A percentile compares a stretch with the other conserved stretches of the same genome.
Conservation (phyloP, 768 basidiomycete species). For the Russula earlei region DNA sequence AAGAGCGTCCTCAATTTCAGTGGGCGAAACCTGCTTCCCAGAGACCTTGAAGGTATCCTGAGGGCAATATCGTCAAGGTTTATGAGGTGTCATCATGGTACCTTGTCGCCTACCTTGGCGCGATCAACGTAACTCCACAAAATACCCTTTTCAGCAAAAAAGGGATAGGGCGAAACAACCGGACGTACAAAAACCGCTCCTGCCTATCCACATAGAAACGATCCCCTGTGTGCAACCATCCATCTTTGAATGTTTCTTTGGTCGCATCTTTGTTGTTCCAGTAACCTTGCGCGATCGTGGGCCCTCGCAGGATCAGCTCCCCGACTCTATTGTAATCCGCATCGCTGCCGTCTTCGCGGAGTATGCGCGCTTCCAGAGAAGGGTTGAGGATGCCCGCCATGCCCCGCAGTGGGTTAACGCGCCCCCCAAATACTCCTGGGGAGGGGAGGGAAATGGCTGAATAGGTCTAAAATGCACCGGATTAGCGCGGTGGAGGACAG, state of each 20-base stretch:
- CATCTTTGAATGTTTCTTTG: conserved; percentile 51
- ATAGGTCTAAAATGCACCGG: conserved; percentile 12
- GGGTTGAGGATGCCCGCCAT: conserved; percentile 53
- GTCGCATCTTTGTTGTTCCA: conserved; percentile 64
- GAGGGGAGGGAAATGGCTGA: neutral
- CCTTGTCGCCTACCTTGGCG: conserved; percentile 42
- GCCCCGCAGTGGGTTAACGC: conserved; percentile 26
- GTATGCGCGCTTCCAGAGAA: conserved; percentile 53
- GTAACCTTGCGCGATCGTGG: conserved; percentile 56
- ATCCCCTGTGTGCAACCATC: conserved; percentile 75
- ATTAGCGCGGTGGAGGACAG: neutral
- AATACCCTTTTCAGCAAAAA: neutral
- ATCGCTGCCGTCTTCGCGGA: conserved; percentile 49
- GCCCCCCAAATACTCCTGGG: conserved; percentile 9
- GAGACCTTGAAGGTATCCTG: conserved; percentile 77
- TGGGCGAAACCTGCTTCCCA: conserved; percentile 70
- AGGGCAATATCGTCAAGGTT: neutral
- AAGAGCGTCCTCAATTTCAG: conserved; percentile 63
- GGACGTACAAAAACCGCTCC: conserved; percentile 53
- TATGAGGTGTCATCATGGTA: neutral
- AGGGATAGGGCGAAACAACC: neutral
- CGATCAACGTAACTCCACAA: conserved; percentile 57
- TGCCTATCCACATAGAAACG: conserved; percentile 50
- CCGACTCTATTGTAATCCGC: conserved; percentile 50
- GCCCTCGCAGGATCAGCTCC: conserved; percentile 52